These are phyloP conservation scores for Rhizomucor pusillus DNA, from an alignment of 371 early-diverging fungal genomes.

Conservation along the genomic window DNA sequence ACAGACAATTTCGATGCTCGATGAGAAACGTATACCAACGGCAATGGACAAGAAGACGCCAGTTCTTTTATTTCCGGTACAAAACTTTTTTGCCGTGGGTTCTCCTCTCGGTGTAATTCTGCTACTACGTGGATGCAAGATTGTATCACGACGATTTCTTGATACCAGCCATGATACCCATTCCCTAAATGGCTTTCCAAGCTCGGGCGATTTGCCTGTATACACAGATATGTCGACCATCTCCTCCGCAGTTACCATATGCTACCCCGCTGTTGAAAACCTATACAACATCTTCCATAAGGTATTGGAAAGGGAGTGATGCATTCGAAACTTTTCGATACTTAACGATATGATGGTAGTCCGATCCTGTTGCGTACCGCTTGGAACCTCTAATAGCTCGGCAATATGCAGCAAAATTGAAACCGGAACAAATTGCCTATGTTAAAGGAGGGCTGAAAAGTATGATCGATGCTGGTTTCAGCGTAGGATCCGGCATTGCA, in stretches of 20 bases:
- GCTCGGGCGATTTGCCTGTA: neutral
- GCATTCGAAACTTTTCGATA: neutral
- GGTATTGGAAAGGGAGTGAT: slow-evolving; percentile 11
- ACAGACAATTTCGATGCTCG: slow-evolving; percentile 11
- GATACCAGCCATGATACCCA: neutral
- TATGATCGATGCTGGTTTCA: slow-evolving; percentile 58
- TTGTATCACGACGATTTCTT: slow-evolving; percentile 45
- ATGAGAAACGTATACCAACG: slow-evolving; percentile 3
- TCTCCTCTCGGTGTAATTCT: slow-evolving; percentile 79
- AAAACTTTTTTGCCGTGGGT: slow-evolving; percentile 71
- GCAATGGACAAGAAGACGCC: slow-evolving; percentile 14
- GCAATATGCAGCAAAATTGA: slow-evolving; percentile 44
- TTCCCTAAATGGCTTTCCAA: neutral
- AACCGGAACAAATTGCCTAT: slow-evolving; percentile 75
- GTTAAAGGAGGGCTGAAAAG: slow-evolving; percentile 82
- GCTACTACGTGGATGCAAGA: slow-evolving; percentile 65
- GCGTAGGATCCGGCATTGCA: slow-evolving; percentile 66
- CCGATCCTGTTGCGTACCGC: slow-evolving; percentile 66
- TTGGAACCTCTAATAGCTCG: slow-evolving; percentile 69
- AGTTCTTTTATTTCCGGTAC: slow-evolving; percentile 28
- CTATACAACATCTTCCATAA: slow-evolving; percentile 83
- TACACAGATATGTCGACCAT: slow-evolving; percentile 13
- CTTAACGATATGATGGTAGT: slow-evolving; percentile 12
- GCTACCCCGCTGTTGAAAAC: slow-evolving; percentile 65
- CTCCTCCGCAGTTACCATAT: slow-evolving; percentile 33